Evolutionary conservation across 768 basidiomycete species (phyloP), one percentile per base, ranked within the genome.

Genomic region (Tulasnella sp.): DNA sequence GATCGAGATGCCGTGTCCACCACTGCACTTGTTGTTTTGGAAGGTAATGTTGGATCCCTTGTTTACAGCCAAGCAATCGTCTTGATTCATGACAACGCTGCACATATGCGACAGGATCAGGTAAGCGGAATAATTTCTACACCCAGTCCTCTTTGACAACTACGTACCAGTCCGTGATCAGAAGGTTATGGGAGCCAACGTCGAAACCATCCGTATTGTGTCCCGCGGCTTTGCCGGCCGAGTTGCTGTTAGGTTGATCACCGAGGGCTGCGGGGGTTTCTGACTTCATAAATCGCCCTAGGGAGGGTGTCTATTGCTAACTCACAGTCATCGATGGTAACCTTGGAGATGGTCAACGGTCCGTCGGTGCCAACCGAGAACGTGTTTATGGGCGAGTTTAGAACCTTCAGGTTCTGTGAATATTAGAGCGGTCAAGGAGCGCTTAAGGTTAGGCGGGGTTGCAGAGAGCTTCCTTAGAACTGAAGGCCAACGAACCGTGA

Each of bases 1-100:
- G 34, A 91, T 85, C 2, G 89, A 90, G 78, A 90, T 87, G 39
- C 91, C 90, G 70, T 92, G 91, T 2, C 91, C 90, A 31, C 85
- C 85, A 2, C 82, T 82, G 82, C 91, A 91, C 34, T 80, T 81
- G 80, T 91, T 90, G 36, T 86, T 80, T 74, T 83, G 82, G 83
- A 91, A 82, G 37, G 74, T 75, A 67, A 82, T 80, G 67, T 75
- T 79, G 34, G 49, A 72, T 22, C 86, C 86, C 31, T 74, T 76
- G 79, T 85, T 85, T 79, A 87, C 84, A n/a, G 91, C 89, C 36
- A 91, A 82, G 80, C 90, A 91, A 79, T 91, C 90, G 76, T 91
- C 89, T 86, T 81, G 81, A 69, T 81, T 79, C 70, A 75, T 77
- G 67, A 80, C 78, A n/a, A 74, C 68, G 74, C 78, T 73, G 31